A percentile compares a stretch with the other conserved stretches of the same genome.
Evolutionary conservation across 108 stramenopile genomes (phyloP).

Genomic region (Thalassiosira profunda): DNA sequence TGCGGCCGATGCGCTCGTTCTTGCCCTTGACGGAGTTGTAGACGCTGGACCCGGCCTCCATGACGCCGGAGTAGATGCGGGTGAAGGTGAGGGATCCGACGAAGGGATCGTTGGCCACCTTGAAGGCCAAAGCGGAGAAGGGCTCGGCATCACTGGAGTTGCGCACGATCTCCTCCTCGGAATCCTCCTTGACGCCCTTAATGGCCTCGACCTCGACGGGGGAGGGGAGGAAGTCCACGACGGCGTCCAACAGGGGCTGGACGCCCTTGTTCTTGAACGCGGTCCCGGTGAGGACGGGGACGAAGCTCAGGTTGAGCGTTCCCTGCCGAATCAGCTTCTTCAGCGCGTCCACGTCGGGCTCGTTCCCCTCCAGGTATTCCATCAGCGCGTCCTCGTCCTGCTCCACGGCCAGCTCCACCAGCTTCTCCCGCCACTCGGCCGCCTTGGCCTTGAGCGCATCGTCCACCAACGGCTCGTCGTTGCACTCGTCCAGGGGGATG

Average conservation of each 20-base stretch:
- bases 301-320: conserved; percentile 82
- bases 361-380: conserved; percentile 86
- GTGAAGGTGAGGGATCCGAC: conserved; percentile 96
- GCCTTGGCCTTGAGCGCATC: conserved; percentile 90
- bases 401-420: conserved; percentile 90
- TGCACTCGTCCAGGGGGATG: conserved; percentile 89
- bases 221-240: conserved; percentile 97
- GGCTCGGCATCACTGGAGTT: conserved; percentile 91
- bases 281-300: conserved; percentile 97
- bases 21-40: conserved; percentile 99
- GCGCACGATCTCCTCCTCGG: conserved; percentile 67
- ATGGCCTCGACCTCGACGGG: conserved; percentile 97
- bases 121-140: conserved; percentile 96
- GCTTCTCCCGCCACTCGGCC: conserved; percentile 82
- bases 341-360: conserved; percentile 82
- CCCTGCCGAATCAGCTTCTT: conserved; percentile 94
- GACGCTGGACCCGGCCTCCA: conserved; percentile 90
- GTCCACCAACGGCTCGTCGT: conserved; percentile 89
- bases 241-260: conserved; percentile 97
- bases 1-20: conserved; percentile 98
- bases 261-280: conserved; percentile 99
- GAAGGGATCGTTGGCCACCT: conserved; percentile 98
- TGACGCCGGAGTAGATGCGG: conserved; percentile 96
- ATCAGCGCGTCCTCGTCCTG: conserved; percentile 94
- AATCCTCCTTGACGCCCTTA: conserved; percentile 82